Base-by-base conservation (phyloP, 192 early-diverging fungal species). In the Coemansia sp. region DNA sequence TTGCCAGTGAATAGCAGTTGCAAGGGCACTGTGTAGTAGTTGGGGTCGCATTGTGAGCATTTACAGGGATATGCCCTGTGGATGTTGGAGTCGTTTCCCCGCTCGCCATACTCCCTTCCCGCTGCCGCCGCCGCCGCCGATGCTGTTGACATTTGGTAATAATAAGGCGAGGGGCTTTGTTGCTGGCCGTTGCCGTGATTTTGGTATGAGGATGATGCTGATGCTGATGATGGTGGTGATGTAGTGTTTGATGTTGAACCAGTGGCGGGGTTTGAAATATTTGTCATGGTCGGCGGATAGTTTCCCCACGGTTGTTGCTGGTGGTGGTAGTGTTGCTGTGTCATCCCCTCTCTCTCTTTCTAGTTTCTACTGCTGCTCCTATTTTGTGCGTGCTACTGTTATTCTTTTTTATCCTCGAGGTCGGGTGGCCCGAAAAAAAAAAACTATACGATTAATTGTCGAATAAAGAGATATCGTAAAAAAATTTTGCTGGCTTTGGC, bases 1-100 rank as follows among this genome's bases (percentile, higher is more conserved):
- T 73, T 67, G 52, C 78, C 71, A 24, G 63, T 63, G 31, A 76
- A 73, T 57, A 75, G 65, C 46, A 75, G 46, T 40, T 76, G 73
- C 63, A 74, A 63, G 34, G 73, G 79, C 49, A 70, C 66, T 46
- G 70, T 78, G 66, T 76, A 83, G 67, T 60, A 84, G 83, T 75
- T 83, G 54, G 74, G 82, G 68, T 84, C 77, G 66, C 82, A 84
- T 63, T 84, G 82, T 52, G 82, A 84, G 72, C 82, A 84, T 29
- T 76, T 73, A 61, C 82, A 84, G 41, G 70, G 43, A 29, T 42
- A 57, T 31, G 24, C 33, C 24, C 44, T 34, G 57, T 60, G 57
- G 24, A 60, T 34, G 31, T 31, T 42, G 16, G 40, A 20, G 66
- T 68, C 11, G 49, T 3, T 73, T 12, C 27, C 54, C 24, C 27